These are phyloP conservation scores for Rhizopus stolonifer DNA, from an alignment of 371 early-diverging fungal species.

Conservation along the genomic window DNA sequence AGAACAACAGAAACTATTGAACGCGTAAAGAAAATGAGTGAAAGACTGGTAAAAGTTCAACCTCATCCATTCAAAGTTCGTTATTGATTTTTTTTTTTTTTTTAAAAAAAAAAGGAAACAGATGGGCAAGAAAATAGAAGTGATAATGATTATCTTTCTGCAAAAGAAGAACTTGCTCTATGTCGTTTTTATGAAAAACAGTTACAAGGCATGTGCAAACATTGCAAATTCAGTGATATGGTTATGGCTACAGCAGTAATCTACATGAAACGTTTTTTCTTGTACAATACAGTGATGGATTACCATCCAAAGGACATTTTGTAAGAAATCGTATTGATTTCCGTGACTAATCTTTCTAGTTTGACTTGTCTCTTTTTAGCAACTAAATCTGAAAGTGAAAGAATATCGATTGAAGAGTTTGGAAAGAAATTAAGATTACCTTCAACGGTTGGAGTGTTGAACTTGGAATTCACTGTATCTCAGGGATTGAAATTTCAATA, in stretches of 20 bases:
- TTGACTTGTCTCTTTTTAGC: constrained; percentile 86
- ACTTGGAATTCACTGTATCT: constrained; percentile 78
- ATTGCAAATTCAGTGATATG: constrained; percentile 19
- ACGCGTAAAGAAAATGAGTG: constrained; percentile 52
- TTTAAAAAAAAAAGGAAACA: not conserved
- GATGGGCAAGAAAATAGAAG: not conserved
- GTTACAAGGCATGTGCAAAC: constrained; percentile 31
- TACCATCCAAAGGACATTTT: constrained; percentile 85
- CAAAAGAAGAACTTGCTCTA: constrained; percentile 52
- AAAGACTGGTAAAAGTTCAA: constrained; percentile 44
- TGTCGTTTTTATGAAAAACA: constrained; percentile 52
- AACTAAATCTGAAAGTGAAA: constrained; percentile 81
- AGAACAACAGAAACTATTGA: constrained; percentile 60
- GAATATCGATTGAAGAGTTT: constrained; percentile 79
- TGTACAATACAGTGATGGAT: constrained; percentile 85
- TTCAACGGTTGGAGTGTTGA: constrained; percentile 40
- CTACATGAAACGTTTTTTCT: constrained; percentile 90
- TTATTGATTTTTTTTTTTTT: not conserved
- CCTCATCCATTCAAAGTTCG: too few relatives aligned
- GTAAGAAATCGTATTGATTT: constrained; percentile 41
- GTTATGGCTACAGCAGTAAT: constrained; percentile 78
- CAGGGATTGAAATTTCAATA: constrained; percentile 85
- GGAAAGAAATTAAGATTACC: constrained; percentile 37
- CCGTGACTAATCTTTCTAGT: constrained; percentile 23
- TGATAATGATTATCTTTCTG: constrained; percentile 45